Conservation (phyloP, 2,329 filamentous ascomycete species). For the Plenodomus lindquistii region DNA sequence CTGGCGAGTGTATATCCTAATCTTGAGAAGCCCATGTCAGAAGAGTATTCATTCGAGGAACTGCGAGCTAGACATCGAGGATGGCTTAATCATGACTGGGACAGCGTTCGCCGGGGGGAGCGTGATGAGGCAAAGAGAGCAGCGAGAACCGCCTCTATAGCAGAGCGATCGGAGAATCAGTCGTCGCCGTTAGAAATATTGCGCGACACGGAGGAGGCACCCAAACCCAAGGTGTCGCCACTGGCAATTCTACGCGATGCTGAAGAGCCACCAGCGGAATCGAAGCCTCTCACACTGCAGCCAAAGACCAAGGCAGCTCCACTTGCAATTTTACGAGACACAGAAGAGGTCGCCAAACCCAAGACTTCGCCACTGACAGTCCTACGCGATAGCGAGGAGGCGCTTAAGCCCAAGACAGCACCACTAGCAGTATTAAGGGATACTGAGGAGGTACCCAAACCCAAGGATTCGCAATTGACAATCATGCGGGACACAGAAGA, state of each 20-base stretch:
- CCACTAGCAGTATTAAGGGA: neutral
- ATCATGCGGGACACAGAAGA: neutral
- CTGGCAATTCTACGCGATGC: constrained; percentile 21
- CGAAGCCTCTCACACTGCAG: neutral
- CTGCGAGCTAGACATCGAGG: constrained; percentile 78
- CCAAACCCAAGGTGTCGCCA: constrained; percentile 17
- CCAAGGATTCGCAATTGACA: neutral
- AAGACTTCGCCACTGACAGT: constrained; percentile 10
- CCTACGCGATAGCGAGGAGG: neutral
- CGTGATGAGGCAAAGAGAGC: constrained; percentile 29
- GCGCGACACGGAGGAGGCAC: neutral
- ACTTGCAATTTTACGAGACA: too few relatives aligned
- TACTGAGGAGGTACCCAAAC: neutral
- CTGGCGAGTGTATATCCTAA: constrained; percentile 84
- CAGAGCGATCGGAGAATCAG: too few relatives aligned
- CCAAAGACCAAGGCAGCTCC: too few relatives aligned
- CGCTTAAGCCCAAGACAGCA: neutral
- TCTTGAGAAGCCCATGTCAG: constrained; percentile 64
- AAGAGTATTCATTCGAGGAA: constrained; percentile 90
- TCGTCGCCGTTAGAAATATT: neutral
- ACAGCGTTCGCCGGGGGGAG: constrained; percentile 36
- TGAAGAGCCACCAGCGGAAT: constrained; percentile 10
- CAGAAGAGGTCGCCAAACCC: too few relatives aligned
- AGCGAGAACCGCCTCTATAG: constrained; percentile 18
- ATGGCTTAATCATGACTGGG: constrained; percentile 62